Evolutionary conservation across 2,329 filamentous ascomycete species (phyloP), one percentile per base, ranked within the genome.

Genomic region (Exophiala calicioides): DNA sequence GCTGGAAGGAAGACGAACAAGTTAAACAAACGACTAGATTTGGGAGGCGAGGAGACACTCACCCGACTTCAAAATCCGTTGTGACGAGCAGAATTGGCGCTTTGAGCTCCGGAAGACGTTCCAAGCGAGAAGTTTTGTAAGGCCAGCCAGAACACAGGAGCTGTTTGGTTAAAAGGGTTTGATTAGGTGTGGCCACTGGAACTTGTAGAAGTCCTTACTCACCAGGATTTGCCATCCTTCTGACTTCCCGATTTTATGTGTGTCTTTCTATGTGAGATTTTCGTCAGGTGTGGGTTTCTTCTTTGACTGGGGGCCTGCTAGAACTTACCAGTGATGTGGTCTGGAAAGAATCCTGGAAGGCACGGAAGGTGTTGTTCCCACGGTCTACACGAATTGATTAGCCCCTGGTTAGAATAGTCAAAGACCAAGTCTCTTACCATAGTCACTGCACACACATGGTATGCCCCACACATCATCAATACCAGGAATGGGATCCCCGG

Each of bases 111-210:
- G 1, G 13, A 19, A 38, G 13, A 9, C 9, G 33, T 32, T 5
- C 3, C 32, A 34, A 21, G 7, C 33, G 24, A 15, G 42, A 15
- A 27, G 42, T 34, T 6, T 32, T 19, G 12, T 18, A 34, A 20
- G 42, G 42, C 42, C 42, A 45, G 15, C 15, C 33, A 20, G 42
- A 37, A 9, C 42, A 45, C 16, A 19, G n/a, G 21, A 45, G 42
- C 32, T 45, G 18, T 33, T 42, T 23, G 4, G n/a, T n/a, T n/a
- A n/a, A n/a, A n/a, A n/a, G n/a, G n/a, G n/a, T n/a, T n/a, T n/a
- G n/a, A n/a, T n/a, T n/a, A n/a, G n/a, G n/a, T n/a, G n/a, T n/a
- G n/a, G n/a, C n/a, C n/a, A n/a, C n/a, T n/a, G n/a, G n/a, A n/a
- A n/a, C n/a, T n/a, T n/a, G n/a, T n/a, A n/a, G n/a, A n/a, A n/a